Conservation (phyloP, 331 rosid genomes). For the Quercus tomentella region DNA sequence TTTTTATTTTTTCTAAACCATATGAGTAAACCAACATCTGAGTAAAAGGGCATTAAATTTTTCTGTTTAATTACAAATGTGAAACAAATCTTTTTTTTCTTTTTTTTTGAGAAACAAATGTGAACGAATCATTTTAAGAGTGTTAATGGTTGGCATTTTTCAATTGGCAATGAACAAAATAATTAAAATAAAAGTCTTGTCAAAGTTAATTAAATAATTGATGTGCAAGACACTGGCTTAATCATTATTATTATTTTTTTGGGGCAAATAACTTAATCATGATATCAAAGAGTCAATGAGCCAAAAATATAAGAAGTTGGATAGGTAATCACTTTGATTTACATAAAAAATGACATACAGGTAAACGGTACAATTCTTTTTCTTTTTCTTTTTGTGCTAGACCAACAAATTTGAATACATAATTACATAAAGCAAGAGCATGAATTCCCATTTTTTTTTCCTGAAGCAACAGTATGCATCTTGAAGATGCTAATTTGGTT, state of each 20-base stretch:
- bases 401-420: not conserved
- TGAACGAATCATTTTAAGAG: too few species aligned
- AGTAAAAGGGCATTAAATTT: too few species aligned
- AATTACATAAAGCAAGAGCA: not conserved
- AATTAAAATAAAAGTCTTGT: too few species aligned
- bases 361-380: not conserved
- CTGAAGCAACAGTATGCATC: not conserved
- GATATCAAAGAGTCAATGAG: not conserved
- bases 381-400: not conserved
- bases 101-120: too few species aligned
- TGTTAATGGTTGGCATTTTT: too few species aligned
- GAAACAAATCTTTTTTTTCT: too few species aligned
- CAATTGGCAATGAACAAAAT: too few species aligned
- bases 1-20: too few species aligned
- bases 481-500: conserved; percentile 18
- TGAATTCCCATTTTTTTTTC: not conserved
- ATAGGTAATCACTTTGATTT: not conserved
- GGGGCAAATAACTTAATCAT: not conserved
- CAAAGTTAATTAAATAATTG: not conserved
- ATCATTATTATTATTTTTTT: too few species aligned
- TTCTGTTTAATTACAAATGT: too few species aligned
- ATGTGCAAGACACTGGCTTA: not conserved
- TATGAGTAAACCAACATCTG: too few species aligned
- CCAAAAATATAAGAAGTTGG: not conserved
- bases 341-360: not conserved